Evolutionary conservation across 2,329 filamentous ascomycete genomes (phyloP).

Genomic region (Ophiocordyceps unilateralis): DNA sequence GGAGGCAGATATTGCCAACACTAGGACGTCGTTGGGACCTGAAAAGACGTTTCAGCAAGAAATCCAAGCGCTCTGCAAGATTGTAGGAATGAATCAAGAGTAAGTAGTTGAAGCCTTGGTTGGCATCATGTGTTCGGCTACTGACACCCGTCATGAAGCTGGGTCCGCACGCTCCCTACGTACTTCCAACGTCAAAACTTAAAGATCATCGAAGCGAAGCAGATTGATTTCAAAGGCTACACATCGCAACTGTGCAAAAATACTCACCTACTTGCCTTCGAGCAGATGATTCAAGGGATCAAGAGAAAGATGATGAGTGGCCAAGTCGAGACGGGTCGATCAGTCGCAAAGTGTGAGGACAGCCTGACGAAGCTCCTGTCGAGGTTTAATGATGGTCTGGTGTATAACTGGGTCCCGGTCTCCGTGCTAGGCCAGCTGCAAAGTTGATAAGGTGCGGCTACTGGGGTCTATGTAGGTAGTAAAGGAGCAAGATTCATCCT

Average conservation of each 20-base stretch:
- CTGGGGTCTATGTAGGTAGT: too few relatives aligned
- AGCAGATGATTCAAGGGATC: not conserved
- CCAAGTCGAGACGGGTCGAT: not conserved
- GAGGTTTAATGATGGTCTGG: not conserved
- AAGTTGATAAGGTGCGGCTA: too few relatives aligned
- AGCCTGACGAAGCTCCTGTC: not conserved
- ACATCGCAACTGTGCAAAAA: not conserved
- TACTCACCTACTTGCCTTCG: not conserved
- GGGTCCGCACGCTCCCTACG: not conserved
- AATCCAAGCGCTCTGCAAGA: not conserved
- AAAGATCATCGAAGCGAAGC: not conserved
- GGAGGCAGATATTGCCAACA: not conserved
- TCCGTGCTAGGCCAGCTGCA: not conserved
- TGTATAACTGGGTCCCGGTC: not conserved
- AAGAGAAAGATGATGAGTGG: not conserved
- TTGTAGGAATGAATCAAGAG: not conserved
- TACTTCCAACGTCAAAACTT: not conserved
- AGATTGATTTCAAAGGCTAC: not conserved
- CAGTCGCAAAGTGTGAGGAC: not conserved
- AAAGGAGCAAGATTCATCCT: too few relatives aligned
- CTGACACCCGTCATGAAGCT: not conserved
- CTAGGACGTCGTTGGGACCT: not conserved
- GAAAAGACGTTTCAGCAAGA: not conserved
- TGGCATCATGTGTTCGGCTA: not conserved
- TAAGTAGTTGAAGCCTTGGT: not conserved